Conservation (phyloP, 2,329 filamentous ascomycete species). For the Monosporascus sp. region DNA sequence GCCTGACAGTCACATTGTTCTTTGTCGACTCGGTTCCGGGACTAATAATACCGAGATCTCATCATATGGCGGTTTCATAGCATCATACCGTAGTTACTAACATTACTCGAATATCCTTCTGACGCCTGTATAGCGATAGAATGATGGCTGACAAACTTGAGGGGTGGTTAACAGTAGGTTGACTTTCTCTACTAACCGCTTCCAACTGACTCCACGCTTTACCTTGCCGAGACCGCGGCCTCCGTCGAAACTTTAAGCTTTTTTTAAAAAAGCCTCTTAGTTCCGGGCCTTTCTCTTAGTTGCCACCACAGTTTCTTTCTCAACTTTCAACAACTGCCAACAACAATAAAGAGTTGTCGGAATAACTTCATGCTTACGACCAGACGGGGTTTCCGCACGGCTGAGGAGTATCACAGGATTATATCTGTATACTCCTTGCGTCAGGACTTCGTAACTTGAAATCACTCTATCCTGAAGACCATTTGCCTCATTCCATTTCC, state of each 20-base stretch:
- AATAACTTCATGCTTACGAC: conserved; percentile 31
- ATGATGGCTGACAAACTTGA: too few relatives aligned
- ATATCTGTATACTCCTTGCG: conserved; percentile 61
- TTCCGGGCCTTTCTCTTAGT: background rate
- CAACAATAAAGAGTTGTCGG: conserved; percentile 2
- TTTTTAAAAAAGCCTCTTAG: background rate
- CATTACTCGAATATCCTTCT: too few relatives aligned
- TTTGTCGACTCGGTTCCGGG: background rate
- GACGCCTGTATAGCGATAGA: too few relatives aligned
- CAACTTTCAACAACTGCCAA: background rate
- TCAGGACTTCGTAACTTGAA: conserved; percentile 42
- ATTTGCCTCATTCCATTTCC: conserved; percentile 6
- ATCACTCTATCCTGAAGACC: background rate
- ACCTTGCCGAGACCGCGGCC: background rate
- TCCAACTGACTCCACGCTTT: background rate
- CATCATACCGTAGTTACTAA: background rate
- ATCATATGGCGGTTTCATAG: background rate
- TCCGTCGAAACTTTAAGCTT: background rate
- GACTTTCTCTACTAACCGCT: background rate
- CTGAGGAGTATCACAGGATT: conserved; percentile 58
- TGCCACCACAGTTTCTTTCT: conserved; percentile 1
- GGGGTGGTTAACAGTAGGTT: too few relatives aligned
- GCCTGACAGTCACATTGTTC: background rate
- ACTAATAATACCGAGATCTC: background rate
- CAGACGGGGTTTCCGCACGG: conserved; percentile 41